These are phyloP conservation scores for Colletotrichum eremochloae DNA, from an alignment of 2,329 filamentous ascomycete species.

Conservation along the genomic window DNA sequence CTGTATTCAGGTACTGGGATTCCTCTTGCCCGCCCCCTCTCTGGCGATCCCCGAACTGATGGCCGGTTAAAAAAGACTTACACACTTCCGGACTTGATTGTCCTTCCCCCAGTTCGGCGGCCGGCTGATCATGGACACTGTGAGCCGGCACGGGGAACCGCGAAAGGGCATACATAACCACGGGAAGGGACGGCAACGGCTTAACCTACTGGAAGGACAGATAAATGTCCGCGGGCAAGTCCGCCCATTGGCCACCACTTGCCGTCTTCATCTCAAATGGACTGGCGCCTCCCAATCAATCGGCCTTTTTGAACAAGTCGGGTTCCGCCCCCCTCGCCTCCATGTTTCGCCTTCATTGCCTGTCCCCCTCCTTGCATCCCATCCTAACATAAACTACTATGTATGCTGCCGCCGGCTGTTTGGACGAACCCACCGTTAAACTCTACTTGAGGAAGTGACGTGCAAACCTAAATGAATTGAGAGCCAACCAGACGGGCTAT, in stretches of 20 bases:
- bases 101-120: not conserved
- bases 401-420: not conserved
- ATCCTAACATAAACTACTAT: not conserved
- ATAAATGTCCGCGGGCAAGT: not conserved
- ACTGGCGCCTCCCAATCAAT: constrained; percentile 28
- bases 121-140: not conserved
- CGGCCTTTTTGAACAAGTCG: constrained; percentile 12
- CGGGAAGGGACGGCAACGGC: not conserved
- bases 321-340: constrained; percentile 15
- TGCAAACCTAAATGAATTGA: constrained; percentile 24
- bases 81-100: not conserved
- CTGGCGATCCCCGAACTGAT: constrained; percentile 17
- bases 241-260: not conserved
- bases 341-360: constrained; percentile 35
- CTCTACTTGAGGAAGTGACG: constrained; percentile 35
- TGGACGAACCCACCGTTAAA: constrained; percentile 29
- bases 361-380: not conserved
- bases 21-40: constrained; percentile 1
- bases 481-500: not conserved
- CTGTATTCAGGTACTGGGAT: not conserved
- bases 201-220: not conserved
- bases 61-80: not conserved
- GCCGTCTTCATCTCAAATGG: not conserved
- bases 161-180: not conserved
- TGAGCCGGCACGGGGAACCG: not conserved